Percentiles rank a stretch among this genome's conserved stretches.
Conservation (phyloP, 495 filamentous ascomycete species). For the Poronia punctata region DNA sequence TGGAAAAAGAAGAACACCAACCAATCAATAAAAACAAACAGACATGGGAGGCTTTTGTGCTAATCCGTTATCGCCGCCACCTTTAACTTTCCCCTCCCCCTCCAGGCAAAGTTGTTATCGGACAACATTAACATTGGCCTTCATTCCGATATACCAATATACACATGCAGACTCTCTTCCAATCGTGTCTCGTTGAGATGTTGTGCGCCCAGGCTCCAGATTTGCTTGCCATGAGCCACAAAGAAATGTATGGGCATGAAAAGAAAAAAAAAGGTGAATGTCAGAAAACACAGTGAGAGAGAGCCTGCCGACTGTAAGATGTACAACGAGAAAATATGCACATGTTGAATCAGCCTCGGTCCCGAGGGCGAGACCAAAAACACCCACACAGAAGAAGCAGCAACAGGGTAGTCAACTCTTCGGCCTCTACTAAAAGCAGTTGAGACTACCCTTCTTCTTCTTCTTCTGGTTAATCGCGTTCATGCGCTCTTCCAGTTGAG, state of each 20-base stretch:
- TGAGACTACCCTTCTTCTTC: slow-evolving; percentile 92
- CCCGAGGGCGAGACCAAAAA: too few species aligned
- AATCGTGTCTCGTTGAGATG: slow-evolving; percentile 12
- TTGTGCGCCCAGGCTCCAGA: slow-evolving; percentile 1
- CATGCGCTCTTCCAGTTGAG: slow-evolving; percentile 90
- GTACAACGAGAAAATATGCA: too few species aligned
- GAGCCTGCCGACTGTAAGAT: too few species aligned
- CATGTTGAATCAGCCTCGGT: too few species aligned
- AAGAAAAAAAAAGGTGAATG: slow-evolving; percentile 3
- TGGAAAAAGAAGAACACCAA: too few species aligned
- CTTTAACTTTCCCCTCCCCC: background rate
- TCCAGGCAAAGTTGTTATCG: background rate
- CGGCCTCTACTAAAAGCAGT: slow-evolving; percentile 69
- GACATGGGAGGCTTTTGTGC: slow-evolving; percentile 10
- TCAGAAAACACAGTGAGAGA: too few species aligned
- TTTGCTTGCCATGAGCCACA: too few species aligned
- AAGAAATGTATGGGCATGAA: slow-evolving; percentile 7
- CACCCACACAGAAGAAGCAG: too few species aligned
- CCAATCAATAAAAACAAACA: slow-evolving; percentile 7
- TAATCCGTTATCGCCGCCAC: too few species aligned
- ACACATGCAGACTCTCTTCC: slow-evolving; percentile 9
- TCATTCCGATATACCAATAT: slow-evolving; percentile 10
- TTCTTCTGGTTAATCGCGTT: slow-evolving; percentile 82
- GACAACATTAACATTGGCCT: slow-evolving; percentile 6
- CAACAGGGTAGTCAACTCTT: background rate